Evolutionary conservation across 805 yeast genomes (phyloP), one percentile per base, ranked within the genome.

Genomic region (Maudiozyma bulderi): DNA sequence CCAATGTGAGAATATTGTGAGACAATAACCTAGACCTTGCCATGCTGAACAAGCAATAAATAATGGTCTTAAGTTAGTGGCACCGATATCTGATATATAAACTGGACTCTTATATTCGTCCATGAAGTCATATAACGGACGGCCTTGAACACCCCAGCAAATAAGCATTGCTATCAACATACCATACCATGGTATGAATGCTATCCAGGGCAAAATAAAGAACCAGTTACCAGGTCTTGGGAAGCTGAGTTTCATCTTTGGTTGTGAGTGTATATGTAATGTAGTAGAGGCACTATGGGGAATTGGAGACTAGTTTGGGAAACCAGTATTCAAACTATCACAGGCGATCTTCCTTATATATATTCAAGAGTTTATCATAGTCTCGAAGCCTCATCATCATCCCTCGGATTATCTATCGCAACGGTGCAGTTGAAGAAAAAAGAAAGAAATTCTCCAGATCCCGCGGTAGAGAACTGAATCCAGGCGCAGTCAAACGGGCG

Each of bases 51-150:
- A 82, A 14, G 84, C 69, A 38, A 90, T 87, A 66, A 91, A 91
- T 20, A 90, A 66, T 1, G 95, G 95, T 62, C 89, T 85, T 45
- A 88, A 69, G 56, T 81, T 82, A 8, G 95, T 85, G 8, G 97
- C 96, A 3, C 91, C 96, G 46, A 90, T 77, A 59, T 90, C 86
- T 3, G 95, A 84, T 45, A 91, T 78, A 66, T 84, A 91, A 2
- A 87, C 82, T 38, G 82, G 77, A 35, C 67, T 58, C 54, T 73
- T 79, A 3, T 67, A 52, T 0, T 62, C 47, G 35, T 68, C 67
- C 73, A 80, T 75, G 54, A 80, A 81, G 48, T 71, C 62, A 60
- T 86, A 84, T 10, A 76, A 70, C 0, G 95, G 95, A 43, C 76
- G 76, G 1, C 96, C 96, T 60, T 86, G 87, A 3, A 72, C 75